phyloP scores from a whole-genome alignment of 495 filamentous ascomycete genomes.

The Aspergillus conjunctus region DNA sequence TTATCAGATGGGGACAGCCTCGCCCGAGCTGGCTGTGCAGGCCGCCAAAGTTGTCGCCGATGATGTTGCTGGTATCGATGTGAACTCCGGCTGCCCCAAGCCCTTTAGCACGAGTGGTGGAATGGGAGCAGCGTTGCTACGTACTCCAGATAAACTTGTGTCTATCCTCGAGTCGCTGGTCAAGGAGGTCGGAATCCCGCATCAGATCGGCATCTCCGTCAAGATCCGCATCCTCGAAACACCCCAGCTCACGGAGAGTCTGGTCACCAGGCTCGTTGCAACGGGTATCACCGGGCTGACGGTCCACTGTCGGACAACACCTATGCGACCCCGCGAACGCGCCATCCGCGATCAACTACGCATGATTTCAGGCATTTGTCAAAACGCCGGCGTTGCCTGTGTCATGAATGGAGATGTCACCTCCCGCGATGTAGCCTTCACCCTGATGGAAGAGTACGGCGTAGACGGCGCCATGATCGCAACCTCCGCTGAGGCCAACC shows the following conservation, averaged over 20 bases:
- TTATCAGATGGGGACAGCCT: constrained; percentile 88
- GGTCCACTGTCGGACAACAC: constrained; percentile 91
- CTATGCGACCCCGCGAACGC: constrained; percentile 87
- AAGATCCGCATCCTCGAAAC: constrained; percentile 91
- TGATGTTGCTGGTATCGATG: constrained; percentile 91
- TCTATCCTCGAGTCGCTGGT: constrained; percentile 82
- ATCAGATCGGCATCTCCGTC: constrained; percentile 87
- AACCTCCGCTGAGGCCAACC: constrained; percentile 83
- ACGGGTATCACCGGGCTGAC: constrained; percentile 93
- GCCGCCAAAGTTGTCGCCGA: constrained; percentile 79
- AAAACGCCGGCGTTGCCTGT: constrained; percentile 80
- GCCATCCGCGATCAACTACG: constrained; percentile 83
- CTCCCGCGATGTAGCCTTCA: constrained; percentile 63
- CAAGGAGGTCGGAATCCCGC: constrained; percentile 68
- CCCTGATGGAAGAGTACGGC: constrained; percentile 70
- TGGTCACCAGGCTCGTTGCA: constrained; percentile 72
- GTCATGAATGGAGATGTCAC: constrained; percentile 94
- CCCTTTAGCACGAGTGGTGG: constrained; percentile 88
- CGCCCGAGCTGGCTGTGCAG: constrained; percentile 76
- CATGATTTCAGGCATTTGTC: constrained; percentile 78
- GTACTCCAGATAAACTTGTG: constrained; percentile 77
- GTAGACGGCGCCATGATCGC: constrained; percentile 98
- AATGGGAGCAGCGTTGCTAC: constrained; percentile 91
- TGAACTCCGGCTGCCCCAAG: constrained; percentile 97
- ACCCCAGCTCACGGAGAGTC: constrained; percentile 64